Evolutionary conservation across 2,329 filamentous ascomycete genomes (phyloP).

Genomic region (Aureobasidium sp.): DNA sequence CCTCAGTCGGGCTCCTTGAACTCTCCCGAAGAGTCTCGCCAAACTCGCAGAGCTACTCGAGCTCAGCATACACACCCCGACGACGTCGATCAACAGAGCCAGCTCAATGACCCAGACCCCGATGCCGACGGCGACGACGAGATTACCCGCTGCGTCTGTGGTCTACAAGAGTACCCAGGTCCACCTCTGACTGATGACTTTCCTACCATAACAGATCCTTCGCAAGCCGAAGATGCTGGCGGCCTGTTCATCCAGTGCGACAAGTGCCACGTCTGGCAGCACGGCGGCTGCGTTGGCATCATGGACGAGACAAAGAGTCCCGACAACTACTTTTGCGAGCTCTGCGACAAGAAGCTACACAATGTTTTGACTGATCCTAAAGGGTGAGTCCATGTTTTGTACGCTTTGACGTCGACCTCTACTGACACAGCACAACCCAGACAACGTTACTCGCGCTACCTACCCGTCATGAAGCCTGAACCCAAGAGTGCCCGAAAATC

Average conservation of each 20-base stretch:
- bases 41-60: conserved; percentile 71
- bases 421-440: conserved; percentile 30
- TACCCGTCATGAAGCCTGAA: conserved; percentile 47
- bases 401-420: neutral
- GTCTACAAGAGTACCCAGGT: conserved; percentile 89
- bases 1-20: conserved; percentile 41
- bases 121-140: conserved; percentile 77
- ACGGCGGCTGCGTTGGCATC: conserved; percentile 94
- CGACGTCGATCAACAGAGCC: conserved; percentile 40
- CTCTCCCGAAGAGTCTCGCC: conserved; percentile 52
- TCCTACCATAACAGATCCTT: conserved; percentile 32
- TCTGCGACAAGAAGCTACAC: conserved; percentile 86
- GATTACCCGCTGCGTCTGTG: conserved; percentile 90
- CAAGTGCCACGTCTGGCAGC: conserved; percentile 96
- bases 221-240: conserved; percentile 73
- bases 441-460: conserved; percentile 54
- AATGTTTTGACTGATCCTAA: conserved; percentile 70
- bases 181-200: conserved; percentile 50
- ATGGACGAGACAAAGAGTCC: conserved; percentile 88
- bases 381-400: conserved; percentile 57
- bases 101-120: conserved; percentile 45
- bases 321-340: conserved; percentile 96
- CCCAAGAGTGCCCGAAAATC: conserved; percentile 54
- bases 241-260: conserved; percentile 98
- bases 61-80: conserved; percentile 52